These are phyloP conservation scores for Didymella glomerata DNA, from an alignment of 2,329 filamentous ascomycete species.

Conservation along the genomic window DNA sequence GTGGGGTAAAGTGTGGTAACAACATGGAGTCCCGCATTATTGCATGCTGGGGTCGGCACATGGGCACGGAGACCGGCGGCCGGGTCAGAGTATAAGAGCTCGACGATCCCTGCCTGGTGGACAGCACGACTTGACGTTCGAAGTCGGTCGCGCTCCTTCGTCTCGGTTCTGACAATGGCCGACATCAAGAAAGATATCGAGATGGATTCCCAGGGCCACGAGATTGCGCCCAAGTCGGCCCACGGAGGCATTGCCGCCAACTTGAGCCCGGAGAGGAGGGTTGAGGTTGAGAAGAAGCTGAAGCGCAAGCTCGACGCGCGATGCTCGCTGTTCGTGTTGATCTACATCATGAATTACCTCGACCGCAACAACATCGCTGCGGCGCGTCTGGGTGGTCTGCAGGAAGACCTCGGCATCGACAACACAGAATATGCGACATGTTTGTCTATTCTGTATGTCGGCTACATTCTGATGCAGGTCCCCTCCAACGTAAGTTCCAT, in stretches of 20 bases:
- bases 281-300: conserved; percentile 45
- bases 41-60: conserved; percentile 18
- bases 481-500: conserved; percentile 5
- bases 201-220: conserved; percentile 16
- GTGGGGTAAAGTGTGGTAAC: conserved; percentile 23
- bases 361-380: conserved; percentile 49
- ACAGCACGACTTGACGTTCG: conserved; percentile 16
- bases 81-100: conserved; percentile 13
- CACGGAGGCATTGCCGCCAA: conserved; percentile 30
- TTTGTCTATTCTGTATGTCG: conserved; percentile 42
- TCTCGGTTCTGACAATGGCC: conserved; percentile 16
- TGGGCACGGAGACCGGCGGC: conserved; percentile 7
- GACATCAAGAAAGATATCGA: conserved; percentile 20
- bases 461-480: conserved; percentile 19
- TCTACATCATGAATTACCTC: conserved; percentile 50
- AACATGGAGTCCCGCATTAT: conserved; percentile 21
- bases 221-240: conserved; percentile 12
- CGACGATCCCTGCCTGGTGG: neutral
- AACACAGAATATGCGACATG: conserved; percentile 47
- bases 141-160: conserved; percentile 13
- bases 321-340: conserved; percentile 47
- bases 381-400: conserved; percentile 44
- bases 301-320: conserved; percentile 47
- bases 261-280: conserved; percentile 43
- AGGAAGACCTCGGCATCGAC: conserved; percentile 43